A percentile compares a stretch with the other conserved stretches of the same genome.
phyloP scores from a whole-genome alignment of 805 yeast genomes.

The Yarrowia hollandica region DNA sequence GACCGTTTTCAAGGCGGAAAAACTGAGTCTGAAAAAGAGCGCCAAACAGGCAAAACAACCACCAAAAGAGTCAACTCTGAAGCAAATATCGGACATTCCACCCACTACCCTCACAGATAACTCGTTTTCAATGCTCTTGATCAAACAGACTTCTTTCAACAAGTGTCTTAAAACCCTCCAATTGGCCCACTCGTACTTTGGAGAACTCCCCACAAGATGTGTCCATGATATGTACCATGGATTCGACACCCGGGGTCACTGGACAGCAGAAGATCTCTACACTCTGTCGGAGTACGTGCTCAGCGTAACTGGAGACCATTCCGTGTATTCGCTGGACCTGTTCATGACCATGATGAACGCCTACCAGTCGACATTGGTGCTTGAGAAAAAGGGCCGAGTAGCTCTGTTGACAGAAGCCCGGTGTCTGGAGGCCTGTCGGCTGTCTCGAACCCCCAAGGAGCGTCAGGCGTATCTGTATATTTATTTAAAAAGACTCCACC shows the following conservation, averaged over 20 bases:
- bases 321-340: background rate
- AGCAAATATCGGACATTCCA: no score
- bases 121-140: conserved; percentile 4
- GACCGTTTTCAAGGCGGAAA: background rate
- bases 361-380: background rate
- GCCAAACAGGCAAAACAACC: background rate
- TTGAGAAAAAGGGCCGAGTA: background rate
- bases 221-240: background rate
- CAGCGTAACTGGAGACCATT: background rate
- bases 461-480: conserved; percentile 7
- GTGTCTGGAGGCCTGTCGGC: conserved; percentile 8
- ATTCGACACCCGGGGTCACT: background rate
- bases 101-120: background rate
- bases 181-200: background rate
- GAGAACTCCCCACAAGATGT: conserved; percentile 2
- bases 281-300: background rate
- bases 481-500: conserved; percentile 3
- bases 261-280: background rate
- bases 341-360: conserved; percentile 2
- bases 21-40: background rate
- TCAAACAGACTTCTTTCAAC: background rate
- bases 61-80: no score
- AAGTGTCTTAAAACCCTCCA: background rate
- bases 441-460: background rate
- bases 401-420: background rate